A percentile compares a stretch with the other conserved stretches of the same genome.
Evolutionary conservation across 2,329 filamentous ascomycete species (phyloP).

Genomic region (Aspergillus flavus): DNA sequence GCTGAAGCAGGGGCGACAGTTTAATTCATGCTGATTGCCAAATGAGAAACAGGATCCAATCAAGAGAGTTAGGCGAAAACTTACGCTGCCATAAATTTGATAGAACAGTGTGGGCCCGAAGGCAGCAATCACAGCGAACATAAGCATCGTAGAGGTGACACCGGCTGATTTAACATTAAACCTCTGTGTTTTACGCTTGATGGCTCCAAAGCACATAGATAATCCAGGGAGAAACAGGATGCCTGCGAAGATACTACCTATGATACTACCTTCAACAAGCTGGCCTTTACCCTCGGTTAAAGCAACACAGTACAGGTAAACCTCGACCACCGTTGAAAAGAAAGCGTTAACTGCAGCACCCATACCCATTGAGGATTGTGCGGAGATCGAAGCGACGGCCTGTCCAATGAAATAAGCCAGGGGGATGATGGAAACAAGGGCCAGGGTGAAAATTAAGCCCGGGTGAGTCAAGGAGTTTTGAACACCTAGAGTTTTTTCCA

Average conservation of each 20-base stretch:
- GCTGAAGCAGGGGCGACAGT: conserved; percentile 69
- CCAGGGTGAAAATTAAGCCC: conserved; percentile 82
- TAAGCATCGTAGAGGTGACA: conserved; percentile 95
- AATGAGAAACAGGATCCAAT: conserved; percentile 36
- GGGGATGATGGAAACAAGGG: conserved; percentile 89
- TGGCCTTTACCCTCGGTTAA: conserved; percentile 88
- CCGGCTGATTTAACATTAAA: conserved; percentile 97
- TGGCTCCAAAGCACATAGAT: conserved; percentile 98
- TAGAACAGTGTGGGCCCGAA: conserved; percentile 97
- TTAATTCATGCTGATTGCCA: conserved; percentile 75
- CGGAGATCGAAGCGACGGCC: conserved; percentile 96
- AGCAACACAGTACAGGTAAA: conserved; percentile 95
- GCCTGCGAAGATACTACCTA: conserved; percentile 96
- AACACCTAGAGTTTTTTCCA: conserved; percentile 69
- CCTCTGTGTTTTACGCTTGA: conserved; percentile 96
- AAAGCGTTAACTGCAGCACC: conserved; percentile 97
- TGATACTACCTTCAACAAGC: conserved; percentile 93
- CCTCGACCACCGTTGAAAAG: conserved; percentile 96
- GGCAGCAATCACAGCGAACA: conserved; percentile 93
- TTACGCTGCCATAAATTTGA: conserved; percentile 91
- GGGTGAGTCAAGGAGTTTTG: conserved; percentile 76
- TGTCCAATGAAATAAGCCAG: conserved; percentile 98
- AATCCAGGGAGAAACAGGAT: conserved; percentile 91
- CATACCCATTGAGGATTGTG: conserved; percentile 96
- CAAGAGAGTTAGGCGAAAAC: conserved; percentile 29